Percentiles rank a stretch among this genome's conserved stretches.
These are phyloP conservation scores for Suhomyces bolitotheri DNA, from an alignment of 1,139 yeast species.

Conservation along the genomic window DNA sequence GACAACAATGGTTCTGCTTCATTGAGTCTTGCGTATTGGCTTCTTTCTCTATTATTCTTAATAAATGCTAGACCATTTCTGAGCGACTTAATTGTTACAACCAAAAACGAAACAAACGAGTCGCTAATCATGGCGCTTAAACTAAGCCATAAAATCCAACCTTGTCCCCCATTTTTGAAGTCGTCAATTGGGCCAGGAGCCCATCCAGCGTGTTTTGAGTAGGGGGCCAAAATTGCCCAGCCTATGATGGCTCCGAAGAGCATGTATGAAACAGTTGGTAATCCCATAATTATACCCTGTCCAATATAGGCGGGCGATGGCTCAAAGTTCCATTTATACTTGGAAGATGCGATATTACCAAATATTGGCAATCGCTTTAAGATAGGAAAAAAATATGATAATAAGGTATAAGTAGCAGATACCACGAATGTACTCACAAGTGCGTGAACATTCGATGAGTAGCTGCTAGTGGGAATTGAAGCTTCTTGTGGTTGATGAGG, in stretches of 20 bases:
- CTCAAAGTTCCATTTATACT: conserved; percentile 85
- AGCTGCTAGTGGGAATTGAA: conserved; percentile 17
- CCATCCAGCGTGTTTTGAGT: conserved; percentile 73
- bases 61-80: conserved; percentile 9
- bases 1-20: conserved; percentile 6
- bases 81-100: conserved; percentile 55
- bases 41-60: conserved; percentile 9
- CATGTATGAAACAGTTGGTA: conserved; percentile 90
- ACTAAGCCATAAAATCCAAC: conserved; percentile 96
- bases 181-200: conserved; percentile 88
- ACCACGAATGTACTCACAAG: conserved; percentile 60
- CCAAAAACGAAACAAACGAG: conserved; percentile 76
- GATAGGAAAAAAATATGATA: conserved; percentile 72
- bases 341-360: conserved; percentile 61
- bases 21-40: conserved; percentile 2
- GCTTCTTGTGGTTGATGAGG: background rate
- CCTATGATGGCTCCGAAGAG: conserved; percentile 85
- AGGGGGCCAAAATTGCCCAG: conserved; percentile 87
- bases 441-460: conserved; percentile 49
- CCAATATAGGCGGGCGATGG: conserved; percentile 98
- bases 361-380: conserved; percentile 72
- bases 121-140: conserved; percentile 93
- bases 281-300: conserved; percentile 97
- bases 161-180: conserved; percentile 93
- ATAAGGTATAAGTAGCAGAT: conserved; percentile 71